A percentile compares a stretch with the other conserved stretches of the same genome.
These are phyloP conservation scores for Trametes cubensis DNA, from an alignment of 768 basidiomycete genomes.

Conservation along the genomic window DNA sequence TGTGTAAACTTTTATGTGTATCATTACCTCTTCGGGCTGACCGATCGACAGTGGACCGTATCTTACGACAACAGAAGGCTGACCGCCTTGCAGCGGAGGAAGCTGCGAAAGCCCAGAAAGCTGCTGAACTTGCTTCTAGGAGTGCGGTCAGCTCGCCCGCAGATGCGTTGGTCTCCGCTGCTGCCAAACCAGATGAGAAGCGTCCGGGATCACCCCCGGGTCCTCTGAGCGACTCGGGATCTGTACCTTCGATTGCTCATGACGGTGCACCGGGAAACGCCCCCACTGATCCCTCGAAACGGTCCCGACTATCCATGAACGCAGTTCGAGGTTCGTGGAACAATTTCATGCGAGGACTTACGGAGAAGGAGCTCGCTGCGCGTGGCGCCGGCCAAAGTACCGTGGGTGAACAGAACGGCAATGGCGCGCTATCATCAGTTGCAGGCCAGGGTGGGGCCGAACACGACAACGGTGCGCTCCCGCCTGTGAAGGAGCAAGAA, in stretches of 20 bases:
- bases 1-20: slow-evolving; percentile 33
- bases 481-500: background rate
- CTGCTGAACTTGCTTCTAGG: slow-evolving; percentile 25
- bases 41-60: slow-evolving; percentile 72
- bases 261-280: background rate
- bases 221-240: background rate
- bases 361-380: slow-evolving; percentile 2
- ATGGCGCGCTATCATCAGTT: background rate
- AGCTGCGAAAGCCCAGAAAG: slow-evolving; percentile 42
- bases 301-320: slow-evolving; percentile 7
- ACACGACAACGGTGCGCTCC: background rate
- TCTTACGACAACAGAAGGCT: slow-evolving; percentile 80
- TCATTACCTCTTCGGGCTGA: slow-evolving; percentile 32
- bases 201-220: background rate
- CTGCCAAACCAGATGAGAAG: slow-evolving; percentile 1
- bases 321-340: slow-evolving; percentile 9
- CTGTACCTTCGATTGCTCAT: background rate
- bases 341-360: background rate
- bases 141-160: background rate
- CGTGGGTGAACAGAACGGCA: background rate
- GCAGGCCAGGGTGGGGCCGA: background rate
- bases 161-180: slow-evolving; percentile 7
- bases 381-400: background rate
- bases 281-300: background rate
- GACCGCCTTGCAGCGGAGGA: slow-evolving; percentile 61